Conservation (phyloP, 2,329 filamentous ascomycete species). For the Neonectria ditissima region DNA sequence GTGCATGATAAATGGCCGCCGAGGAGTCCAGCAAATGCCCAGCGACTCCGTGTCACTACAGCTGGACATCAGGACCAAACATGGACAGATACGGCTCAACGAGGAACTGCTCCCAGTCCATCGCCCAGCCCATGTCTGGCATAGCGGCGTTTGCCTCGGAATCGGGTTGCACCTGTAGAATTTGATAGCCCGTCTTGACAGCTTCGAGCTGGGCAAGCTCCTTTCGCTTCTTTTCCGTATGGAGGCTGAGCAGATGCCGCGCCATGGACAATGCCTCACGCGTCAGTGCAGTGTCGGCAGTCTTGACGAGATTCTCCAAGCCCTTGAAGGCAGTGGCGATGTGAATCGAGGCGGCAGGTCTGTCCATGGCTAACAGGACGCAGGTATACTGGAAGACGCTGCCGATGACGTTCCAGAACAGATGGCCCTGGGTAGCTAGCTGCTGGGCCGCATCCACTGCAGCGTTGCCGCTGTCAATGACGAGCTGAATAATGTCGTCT, state of each 20-base stretch:
- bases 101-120: slow-evolving; percentile 38
- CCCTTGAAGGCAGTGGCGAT: slow-evolving; percentile 31
- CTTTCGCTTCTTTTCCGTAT: slow-evolving; percentile 34
- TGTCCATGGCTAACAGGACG: slow-evolving; percentile 39
- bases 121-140: slow-evolving; percentile 27
- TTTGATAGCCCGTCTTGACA: slow-evolving; percentile 31
- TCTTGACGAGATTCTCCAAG: slow-evolving; percentile 32
- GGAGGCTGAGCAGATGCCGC: slow-evolving; percentile 33
- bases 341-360: slow-evolving; percentile 24
- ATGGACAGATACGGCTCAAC: slow-evolving; percentile 37
- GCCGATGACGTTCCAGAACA: slow-evolving; percentile 42
- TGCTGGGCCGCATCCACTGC: slow-evolving; percentile 33
- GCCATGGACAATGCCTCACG: slow-evolving; percentile 38
- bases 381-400: slow-evolving; percentile 42
- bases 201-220: slow-evolving; percentile 37
- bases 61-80: slow-evolving; percentile 31
- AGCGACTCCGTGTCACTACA: slow-evolving; percentile 16
- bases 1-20: slow-evolving; percentile 5
- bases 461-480: slow-evolving; percentile 33
- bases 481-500: slow-evolving; percentile 31
- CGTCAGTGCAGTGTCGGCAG: slow-evolving; percentile 35
- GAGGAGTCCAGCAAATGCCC: slow-evolving; percentile 15
- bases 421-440: slow-evolving; percentile 30
- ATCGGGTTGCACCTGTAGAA: slow-evolving; percentile 14
- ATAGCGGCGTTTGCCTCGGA: slow-evolving; percentile 9